These are phyloP conservation scores for Meyerozyma guilliermondii DNA, from an alignment of 1,139 yeast genomes.

Conservation along the genomic window DNA sequence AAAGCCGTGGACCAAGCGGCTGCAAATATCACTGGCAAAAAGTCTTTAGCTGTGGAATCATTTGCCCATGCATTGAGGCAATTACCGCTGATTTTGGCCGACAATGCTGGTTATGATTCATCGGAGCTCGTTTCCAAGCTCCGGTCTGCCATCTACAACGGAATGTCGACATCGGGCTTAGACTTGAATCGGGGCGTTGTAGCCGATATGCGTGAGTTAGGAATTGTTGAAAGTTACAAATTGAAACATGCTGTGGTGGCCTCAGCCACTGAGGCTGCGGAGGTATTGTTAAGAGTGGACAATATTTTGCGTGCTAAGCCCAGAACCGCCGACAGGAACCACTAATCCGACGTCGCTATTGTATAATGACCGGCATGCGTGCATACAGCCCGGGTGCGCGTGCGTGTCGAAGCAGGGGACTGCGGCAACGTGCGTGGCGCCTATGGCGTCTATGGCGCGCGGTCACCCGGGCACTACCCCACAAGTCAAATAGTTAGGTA, in stretches of 20 bases:
- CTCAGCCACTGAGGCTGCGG: slow-evolving; percentile 96
- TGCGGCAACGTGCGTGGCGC: neutral
- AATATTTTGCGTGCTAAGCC: slow-evolving; percentile 96
- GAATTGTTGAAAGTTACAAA: slow-evolving; percentile 88
- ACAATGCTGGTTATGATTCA: slow-evolving; percentile 95
- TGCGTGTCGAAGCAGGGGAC: neutral
- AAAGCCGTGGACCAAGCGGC: slow-evolving; percentile 96
- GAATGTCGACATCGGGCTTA: slow-evolving; percentile 86
- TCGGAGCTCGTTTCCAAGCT: slow-evolving; percentile 87
- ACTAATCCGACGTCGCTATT: slow-evolving; percentile 9
- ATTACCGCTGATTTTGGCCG: slow-evolving; percentile 91
- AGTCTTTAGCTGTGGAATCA: slow-evolving; percentile 89
- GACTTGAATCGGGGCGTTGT: slow-evolving; percentile 79
- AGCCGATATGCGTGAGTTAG: slow-evolving; percentile 92
- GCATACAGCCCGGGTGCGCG: neutral
- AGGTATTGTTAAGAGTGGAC: slow-evolving; percentile 89
- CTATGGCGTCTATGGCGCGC: neutral
- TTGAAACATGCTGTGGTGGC: slow-evolving; percentile 93
- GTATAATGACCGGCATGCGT: neutral
- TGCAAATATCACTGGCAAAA: slow-evolving; percentile 89
- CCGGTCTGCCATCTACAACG: slow-evolving; percentile 89
- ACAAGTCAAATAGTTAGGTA: neutral
- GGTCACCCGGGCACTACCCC: neutral
- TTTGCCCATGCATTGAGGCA: slow-evolving; percentile 93
- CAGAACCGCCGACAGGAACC: slow-evolving; percentile 87